Conservation (phyloP, 129 eudicot species). For the Solidago caesia region DNA sequence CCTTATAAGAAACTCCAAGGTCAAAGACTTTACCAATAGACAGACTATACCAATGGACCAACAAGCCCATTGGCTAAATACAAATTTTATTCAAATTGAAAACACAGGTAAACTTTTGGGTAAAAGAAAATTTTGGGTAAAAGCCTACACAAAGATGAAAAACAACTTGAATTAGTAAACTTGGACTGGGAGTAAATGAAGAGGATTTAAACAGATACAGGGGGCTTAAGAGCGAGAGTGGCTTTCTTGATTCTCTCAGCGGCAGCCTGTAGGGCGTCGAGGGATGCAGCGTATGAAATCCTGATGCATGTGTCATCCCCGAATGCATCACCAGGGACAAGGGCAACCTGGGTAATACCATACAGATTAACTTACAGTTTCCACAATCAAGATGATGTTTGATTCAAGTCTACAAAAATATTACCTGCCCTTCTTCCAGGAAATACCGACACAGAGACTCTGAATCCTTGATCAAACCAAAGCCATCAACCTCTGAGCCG, state of each 20-base stretch:
- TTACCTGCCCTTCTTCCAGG: slow-evolving; percentile 86
- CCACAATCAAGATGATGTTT: neutral
- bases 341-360: slow-evolving; percentile 54
- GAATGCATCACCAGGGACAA: slow-evolving; percentile 81
- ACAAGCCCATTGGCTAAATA: no score
- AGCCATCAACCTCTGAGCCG: slow-evolving; percentile 69
- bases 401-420: neutral
- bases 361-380: neutral
- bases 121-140: no score
- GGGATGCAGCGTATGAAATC: slow-evolving; percentile 72
- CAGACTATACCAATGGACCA: no score
- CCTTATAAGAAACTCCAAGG: no score
- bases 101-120: no score
- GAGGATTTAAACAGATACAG: slow-evolving; percentile 26
- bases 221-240: slow-evolving; percentile 39
- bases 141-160: no score
- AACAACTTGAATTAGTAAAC: no score
- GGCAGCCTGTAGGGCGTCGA: slow-evolving; percentile 57
- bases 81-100: no score
- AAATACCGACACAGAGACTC: slow-evolving; percentile 85
- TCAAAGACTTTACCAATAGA: no score
- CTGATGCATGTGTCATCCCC: slow-evolving; percentile 77
- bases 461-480: slow-evolving; percentile 70
- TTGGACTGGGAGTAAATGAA: neutral
- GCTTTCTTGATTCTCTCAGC: slow-evolving; percentile 58